A percentile compares a stretch with the other conserved stretches of the same genome.
These are phyloP conservation scores for Barnettozyma populi DNA, from an alignment of 805 yeast genomes.

Conservation along the genomic window DNA sequence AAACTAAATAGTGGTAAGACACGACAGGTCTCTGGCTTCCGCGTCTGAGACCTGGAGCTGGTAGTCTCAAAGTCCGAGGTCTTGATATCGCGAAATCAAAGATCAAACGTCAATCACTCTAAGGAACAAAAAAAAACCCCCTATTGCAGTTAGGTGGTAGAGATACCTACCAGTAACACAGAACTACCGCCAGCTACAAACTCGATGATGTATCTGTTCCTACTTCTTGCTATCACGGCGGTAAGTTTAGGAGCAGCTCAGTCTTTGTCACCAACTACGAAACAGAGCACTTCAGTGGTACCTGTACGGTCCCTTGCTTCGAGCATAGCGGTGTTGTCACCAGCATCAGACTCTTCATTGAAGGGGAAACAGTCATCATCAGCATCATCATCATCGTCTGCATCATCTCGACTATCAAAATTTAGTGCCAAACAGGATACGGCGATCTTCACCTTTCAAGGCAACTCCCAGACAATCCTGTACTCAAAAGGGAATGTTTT, in stretches of 20 bases:
- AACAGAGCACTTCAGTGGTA: not conserved
- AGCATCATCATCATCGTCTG: not conserved
- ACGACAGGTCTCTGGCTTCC: too few relatives aligned
- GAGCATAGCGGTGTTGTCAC: too few relatives aligned
- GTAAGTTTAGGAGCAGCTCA: not conserved
- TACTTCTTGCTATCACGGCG: not conserved
- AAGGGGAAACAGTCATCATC: not conserved
- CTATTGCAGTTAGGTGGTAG: too few relatives aligned
- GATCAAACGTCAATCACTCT: too few relatives aligned
- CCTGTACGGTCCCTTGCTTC: not conserved
- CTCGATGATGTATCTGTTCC: not conserved
- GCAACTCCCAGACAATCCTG: not conserved
- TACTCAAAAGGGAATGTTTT: not conserved
- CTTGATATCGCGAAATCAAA: too few relatives aligned
- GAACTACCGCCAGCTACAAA: not conserved
- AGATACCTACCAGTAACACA: too few relatives aligned
- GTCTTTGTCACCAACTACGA: not conserved
- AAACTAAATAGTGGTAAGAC: too few relatives aligned
- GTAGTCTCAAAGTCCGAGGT: too few relatives aligned
- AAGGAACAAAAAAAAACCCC: too few relatives aligned
- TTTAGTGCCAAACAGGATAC: constrained; percentile 1
- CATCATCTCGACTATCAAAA: not conserved
- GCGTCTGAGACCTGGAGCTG: too few relatives aligned
- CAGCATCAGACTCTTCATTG: not conserved
- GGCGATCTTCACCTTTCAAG: not conserved